Evolutionary conservation across 1,284 basidiomycete genomes (phyloP), one percentile per base, ranked within the genome.

Genomic region (Phellopilus nigrolimitatus): DNA sequence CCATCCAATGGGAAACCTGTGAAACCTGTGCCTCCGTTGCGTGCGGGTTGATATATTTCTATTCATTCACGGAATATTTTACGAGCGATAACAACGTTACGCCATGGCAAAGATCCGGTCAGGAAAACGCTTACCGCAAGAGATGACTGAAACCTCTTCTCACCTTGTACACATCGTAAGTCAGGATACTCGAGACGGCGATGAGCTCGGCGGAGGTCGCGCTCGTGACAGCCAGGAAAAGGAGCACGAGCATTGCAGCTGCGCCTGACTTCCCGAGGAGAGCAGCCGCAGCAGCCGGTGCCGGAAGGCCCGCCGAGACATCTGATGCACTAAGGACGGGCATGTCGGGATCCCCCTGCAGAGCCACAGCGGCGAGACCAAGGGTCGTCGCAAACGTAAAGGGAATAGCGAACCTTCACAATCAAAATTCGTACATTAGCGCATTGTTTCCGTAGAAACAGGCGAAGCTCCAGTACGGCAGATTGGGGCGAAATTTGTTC

Each of bases 201-300:
- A 95, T 94, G 47, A 95, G 76, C 67, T 97, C 93, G 3, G 94
- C 93, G 19, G 84, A 84, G 15, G 86, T 86, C 0, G 91, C 90
- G 13, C 85, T 89, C 0, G 91, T 95, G 57, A 95, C 91, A 7
- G 88, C 87, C 59, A 91, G 68, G 71, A 91, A 88, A 17, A 91
- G 74, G 0, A 91, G 71, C 3, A 91, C 66, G 4, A 91, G 72
- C 54, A 90, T 65, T 0, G 82, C 79, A 2, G 76, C 79, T 1
- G 88, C 91, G 31, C 90, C 90, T 0, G 78, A 74, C 62, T 87
- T 74, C 0, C 89, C 89, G 13, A 94, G 71, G 22, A 95, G 73
- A 0, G 88, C 88, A 1, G 83, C 78, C 0, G 91, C 89, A 0
- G 90, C 89, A 2, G 86, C 79, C 0, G 88, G 74, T 5, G 91